A percentile compares a stretch with the other conserved stretches of the same genome.
Conservation (phyloP, 345 rosid species). For the Gynandropsis gynandra region DNA sequence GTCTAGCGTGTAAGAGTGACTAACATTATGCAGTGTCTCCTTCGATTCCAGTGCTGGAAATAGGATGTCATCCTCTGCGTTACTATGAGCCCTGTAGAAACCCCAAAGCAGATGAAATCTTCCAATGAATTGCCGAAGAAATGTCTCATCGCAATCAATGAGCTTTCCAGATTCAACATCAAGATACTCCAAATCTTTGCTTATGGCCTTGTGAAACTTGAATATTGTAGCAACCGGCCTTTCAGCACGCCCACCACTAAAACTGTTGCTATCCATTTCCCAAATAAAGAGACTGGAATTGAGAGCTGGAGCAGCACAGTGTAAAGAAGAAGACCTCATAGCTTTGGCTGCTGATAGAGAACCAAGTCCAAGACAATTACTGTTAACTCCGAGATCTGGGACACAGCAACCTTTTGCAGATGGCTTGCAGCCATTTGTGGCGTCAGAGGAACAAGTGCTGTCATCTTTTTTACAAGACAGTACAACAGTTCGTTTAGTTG, state of each 20-base stretch:
- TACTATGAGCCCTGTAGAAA: constrained; percentile 86
- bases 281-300: constrained; percentile 82
- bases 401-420: constrained; percentile 60
- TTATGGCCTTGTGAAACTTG: constrained; percentile 84
- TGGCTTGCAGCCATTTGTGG: constrained; percentile 26
- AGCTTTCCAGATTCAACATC: constrained; percentile 88
- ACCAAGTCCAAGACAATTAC: constrained; percentile 54
- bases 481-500: constrained; percentile 39
- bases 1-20: constrained; percentile 86
- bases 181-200: constrained; percentile 83
- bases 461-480: constrained; percentile 28
- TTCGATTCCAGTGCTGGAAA: constrained; percentile 91
- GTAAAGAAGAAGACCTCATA: constrained; percentile 58
- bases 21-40: constrained; percentile 89
- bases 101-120: constrained; percentile 88
- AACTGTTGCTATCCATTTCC: constrained; percentile 57
- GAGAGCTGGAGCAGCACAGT: constrained; percentile 63
- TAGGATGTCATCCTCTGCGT: constrained; percentile 93
- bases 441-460: constrained; percentile 24
- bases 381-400: constrained; percentile 76
- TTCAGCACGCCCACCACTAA: constrained; percentile 35
- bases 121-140: constrained; percentile 70
- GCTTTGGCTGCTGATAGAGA: constrained; percentile 64
- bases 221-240: constrained; percentile 88
- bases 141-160: constrained; percentile 52